These are phyloP conservation scores for Phlyctochytrium bullatum DNA, from an alignment of 192 early-diverging fungal genomes.

Conservation along the genomic window DNA sequence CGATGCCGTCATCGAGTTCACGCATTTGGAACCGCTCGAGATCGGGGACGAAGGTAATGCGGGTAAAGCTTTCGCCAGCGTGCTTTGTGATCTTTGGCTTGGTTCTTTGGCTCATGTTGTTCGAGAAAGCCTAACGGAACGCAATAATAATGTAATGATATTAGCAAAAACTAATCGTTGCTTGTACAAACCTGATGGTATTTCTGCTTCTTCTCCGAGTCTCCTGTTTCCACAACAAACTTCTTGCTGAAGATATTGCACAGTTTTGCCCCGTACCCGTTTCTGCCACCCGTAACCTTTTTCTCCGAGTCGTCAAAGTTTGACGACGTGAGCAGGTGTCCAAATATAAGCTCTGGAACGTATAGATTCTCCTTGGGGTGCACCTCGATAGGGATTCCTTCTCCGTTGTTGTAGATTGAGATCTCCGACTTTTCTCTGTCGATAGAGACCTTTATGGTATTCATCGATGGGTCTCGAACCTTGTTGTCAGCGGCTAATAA, in stretches of 20 bases:
- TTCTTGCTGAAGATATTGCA: conserved; percentile 96
- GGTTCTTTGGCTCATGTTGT: conserved; percentile 84
- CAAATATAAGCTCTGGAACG: conserved; percentile 97
- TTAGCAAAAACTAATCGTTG: too few species aligned
- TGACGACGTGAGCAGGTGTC: conserved; percentile 92
- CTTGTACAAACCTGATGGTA: conserved; percentile 67
- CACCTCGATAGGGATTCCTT: conserved; percentile 91
- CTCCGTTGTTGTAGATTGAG: conserved; percentile 90
- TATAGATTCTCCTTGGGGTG: conserved; percentile 87
- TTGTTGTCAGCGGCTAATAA: conserved; percentile 66
- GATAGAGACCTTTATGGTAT: conserved; percentile 83
- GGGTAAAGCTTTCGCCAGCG: conserved; percentile 77
- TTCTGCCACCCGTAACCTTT: conserved; percentile 93
- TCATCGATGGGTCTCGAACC: conserved; percentile 87
- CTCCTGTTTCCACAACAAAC: conserved; percentile 90
- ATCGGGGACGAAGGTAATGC: conserved; percentile 94
- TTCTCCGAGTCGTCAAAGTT: conserved; percentile 96
- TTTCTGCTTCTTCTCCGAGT: conserved; percentile 64
- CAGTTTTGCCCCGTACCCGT: conserved; percentile 83
- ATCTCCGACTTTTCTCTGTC: conserved; percentile 73
- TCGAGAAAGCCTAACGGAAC: conserved; percentile 45
- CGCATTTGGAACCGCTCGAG: conserved; percentile 84
- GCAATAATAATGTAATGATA: conserved; percentile 12
- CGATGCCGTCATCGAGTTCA: conserved; percentile 78
- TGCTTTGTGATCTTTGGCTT: conserved; percentile 72